Percentiles rank a stretch among this genome's conserved stretches.
Conservation (phyloP, 2,329 filamentous ascomycete genomes). For the Parastagonospora nodorum region DNA sequence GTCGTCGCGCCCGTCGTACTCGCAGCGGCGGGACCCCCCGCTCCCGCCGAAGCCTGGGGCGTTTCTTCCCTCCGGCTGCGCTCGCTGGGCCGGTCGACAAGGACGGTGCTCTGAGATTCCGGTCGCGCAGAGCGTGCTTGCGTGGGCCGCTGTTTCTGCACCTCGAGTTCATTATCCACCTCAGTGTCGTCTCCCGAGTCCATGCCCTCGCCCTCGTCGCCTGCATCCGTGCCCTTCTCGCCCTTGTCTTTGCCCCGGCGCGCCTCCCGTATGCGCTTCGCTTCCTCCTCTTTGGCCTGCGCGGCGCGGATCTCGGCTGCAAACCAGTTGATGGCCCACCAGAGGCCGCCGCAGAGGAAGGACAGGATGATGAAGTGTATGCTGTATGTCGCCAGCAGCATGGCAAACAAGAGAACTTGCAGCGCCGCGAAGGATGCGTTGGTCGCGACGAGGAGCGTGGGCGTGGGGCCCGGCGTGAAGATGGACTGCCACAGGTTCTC, state of each 20-base stretch:
- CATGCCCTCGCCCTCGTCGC: constrained; percentile 43
- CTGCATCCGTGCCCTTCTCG: constrained; percentile 18
- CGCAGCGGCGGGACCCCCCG: constrained; percentile 18
- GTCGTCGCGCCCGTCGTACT: constrained; percentile 39
- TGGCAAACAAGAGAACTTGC: constrained; percentile 74
- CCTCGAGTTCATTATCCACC: constrained; percentile 44
- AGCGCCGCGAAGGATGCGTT: constrained; percentile 87
- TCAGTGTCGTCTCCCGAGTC: constrained; percentile 56
- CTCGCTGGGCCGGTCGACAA: constrained; percentile 36
- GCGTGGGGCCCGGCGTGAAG: constrained; percentile 90
- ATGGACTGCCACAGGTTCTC: constrained; percentile 86
- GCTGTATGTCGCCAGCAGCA: constrained; percentile 82
- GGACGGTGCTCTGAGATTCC: constrained; percentile 42
- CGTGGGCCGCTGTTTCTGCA: constrained; percentile 30
- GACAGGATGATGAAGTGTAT: constrained; percentile 88
- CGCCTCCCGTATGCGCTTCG: constrained; percentile 50
- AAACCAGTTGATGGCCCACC: constrained; percentile 98
- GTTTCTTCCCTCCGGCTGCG: constrained; percentile 19
- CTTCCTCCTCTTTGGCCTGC: constrained; percentile 56
- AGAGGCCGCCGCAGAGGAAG: constrained; percentile 77
- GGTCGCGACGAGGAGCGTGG: constrained; percentile 84
- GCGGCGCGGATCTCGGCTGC: constrained; percentile 65
- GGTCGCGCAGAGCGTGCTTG: constrained; percentile 21
- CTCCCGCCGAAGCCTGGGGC: constrained; percentile 17
- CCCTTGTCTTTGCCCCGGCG: constrained; percentile 52